These are phyloP conservation scores for Naganishia kalamii DNA, from an alignment of 768 basidiomycete genomes.

Conservation along the genomic window DNA sequence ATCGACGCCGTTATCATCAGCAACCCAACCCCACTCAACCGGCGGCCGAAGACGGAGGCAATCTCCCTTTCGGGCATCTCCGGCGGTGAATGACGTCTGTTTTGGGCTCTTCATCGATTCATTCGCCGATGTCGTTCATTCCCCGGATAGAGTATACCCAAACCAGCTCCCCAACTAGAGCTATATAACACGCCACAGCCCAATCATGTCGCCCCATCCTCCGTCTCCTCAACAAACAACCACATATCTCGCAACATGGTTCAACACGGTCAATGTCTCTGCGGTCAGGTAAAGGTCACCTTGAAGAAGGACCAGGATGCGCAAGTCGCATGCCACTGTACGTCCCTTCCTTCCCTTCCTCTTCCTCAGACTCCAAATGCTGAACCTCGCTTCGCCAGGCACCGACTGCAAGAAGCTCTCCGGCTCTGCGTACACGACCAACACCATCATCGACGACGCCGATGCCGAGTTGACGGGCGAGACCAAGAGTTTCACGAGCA, in stretches of 20 bases:
- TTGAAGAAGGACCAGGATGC: constrained; percentile 26
- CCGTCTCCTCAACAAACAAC: too few relatives aligned
- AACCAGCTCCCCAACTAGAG: too few relatives aligned
- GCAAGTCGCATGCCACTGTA: constrained; percentile 36
- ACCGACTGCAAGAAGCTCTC: constrained; percentile 32
- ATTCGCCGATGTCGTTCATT: not conserved
- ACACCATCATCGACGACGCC: constrained; percentile 25
- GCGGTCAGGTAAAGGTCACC: constrained; percentile 26
- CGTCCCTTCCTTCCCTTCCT: not conserved
- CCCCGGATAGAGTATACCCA: too few relatives aligned
- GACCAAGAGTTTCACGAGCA: constrained; percentile 28
- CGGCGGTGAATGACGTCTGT: not conserved
- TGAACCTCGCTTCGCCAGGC: constrained; percentile 7
- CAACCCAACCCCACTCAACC: too few relatives aligned
- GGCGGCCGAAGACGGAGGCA: too few relatives aligned
- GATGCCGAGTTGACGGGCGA: constrained; percentile 30
- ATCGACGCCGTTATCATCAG: too few relatives aligned
- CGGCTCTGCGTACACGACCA: constrained; percentile 28
- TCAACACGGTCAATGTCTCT: constrained; percentile 31
- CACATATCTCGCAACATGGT: not conserved
- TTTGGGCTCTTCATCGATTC: not conserved
- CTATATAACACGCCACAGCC: not conserved
- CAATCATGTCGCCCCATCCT: not conserved
- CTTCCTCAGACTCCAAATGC: not conserved
- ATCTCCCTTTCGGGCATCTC: too few relatives aligned